Base-by-base conservation (phyloP, 1,139 yeast species). In the Yamadazyma oceani region DNA sequence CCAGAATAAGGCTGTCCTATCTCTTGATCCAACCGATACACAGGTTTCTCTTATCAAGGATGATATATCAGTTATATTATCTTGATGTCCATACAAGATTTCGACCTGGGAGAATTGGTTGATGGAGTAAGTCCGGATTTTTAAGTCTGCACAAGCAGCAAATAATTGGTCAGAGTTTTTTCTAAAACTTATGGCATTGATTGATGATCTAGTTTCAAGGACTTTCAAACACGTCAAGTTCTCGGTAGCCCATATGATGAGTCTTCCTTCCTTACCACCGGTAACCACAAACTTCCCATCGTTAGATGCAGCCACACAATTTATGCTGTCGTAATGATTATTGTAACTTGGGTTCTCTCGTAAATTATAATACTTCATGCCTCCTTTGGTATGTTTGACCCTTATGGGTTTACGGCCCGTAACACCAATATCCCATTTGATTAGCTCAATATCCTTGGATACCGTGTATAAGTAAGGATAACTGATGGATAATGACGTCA, bases 1-100 rank as follows among this genome's bases (percentile, higher is more conserved):
- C 98, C 98, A 92, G 52, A 87, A 70, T 82, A 94, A 85, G 13
- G 94, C 97, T 1, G 96, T 86, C 52, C 95, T 82, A 62, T 92
- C 98, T 53, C 98, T 78, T 4, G 95, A 75, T 15, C 98, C 98
- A 17, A 90, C 97, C 16, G 96, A 87, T 26, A 92, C 92, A 69
- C 98, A 92, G 36, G 96, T 80, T 57, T 92, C 97, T 60, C 82
- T 80, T 13, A 80, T 78, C 46, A 92, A 69, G 0, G 96, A 85
- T 17, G 89, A 68, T 40, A 92, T 82, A 54, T 83, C 97, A 32
- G 78, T 75, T 31, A 92, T 90, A 39, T 77, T 71, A 58, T 94
- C 98, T 65, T 94, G 97, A 60, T 92, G 98, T 1, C 98, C 98
- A 60, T 88, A 92, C 36, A 92, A 69, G 3, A 87, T 82, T 64